Percentiles rank a stretch among this genome's conserved stretches.
phyloP scores from a whole-genome alignment of 805 yeast species.

The Schizosaccharomyces pombe region DNA sequence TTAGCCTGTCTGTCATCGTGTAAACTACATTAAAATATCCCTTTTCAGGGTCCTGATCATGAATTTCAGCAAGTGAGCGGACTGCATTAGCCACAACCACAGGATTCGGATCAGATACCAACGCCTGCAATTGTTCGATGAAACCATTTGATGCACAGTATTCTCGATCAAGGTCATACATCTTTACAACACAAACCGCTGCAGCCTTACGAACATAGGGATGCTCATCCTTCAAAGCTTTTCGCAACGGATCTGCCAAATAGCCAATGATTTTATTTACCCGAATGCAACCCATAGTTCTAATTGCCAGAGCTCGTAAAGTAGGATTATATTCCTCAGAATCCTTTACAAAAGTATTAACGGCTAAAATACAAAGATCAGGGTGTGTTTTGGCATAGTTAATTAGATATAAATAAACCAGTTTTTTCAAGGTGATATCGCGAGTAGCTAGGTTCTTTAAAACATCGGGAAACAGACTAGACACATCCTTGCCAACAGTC shows the following conservation, averaged over 20 bases:
- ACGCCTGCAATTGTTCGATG: slow-evolving; percentile 35
- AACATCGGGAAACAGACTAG: slow-evolving; percentile 83
- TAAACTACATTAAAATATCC: slow-evolving; percentile 23
- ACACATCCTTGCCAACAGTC: slow-evolving; percentile 94
- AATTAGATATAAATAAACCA: slow-evolving; percentile 85
- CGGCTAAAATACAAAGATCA: slow-evolving; percentile 84
- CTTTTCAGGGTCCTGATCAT: slow-evolving; percentile 35
- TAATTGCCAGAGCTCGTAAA: slow-evolving; percentile 81
- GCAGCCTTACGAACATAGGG: slow-evolving; percentile 97
- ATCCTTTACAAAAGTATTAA: slow-evolving; percentile 86
- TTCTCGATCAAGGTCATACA: slow-evolving; percentile 62
- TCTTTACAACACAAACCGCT: slow-evolving; percentile 86
- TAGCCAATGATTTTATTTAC: slow-evolving; percentile 91
- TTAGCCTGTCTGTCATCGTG: slow-evolving; percentile 28
- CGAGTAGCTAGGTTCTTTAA: slow-evolving; percentile 89
- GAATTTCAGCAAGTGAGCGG: slow-evolving; percentile 63
- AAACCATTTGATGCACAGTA: slow-evolving; percentile 77
- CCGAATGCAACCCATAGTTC: slow-evolving; percentile 96
- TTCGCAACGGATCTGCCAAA: slow-evolving; percentile 67
- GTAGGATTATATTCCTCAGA: slow-evolving; percentile 92
- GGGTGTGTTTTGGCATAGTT: slow-evolving; percentile 94
- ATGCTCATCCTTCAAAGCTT: slow-evolving; percentile 73
- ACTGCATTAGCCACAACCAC: slow-evolving; percentile 94
- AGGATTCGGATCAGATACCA: slow-evolving; percentile 74
- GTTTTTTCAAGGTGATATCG: slow-evolving; percentile 86